Base-by-base conservation (phyloP, 2,329 filamentous ascomycete genomes). In the Gaeumannomyces tritici region DNA sequence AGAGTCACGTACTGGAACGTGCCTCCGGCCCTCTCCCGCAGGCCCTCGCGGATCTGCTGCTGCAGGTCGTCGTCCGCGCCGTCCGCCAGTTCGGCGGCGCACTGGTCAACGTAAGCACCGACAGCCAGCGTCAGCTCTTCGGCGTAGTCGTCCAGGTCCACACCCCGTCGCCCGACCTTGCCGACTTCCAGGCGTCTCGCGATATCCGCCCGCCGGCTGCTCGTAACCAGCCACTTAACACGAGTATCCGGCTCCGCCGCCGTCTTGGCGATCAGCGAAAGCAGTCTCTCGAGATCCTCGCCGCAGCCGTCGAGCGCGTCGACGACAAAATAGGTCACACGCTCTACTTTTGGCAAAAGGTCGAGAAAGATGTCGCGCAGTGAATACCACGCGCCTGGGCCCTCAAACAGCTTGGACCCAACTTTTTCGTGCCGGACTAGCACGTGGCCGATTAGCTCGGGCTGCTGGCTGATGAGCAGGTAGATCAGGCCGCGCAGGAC, bases 251-350 rank as follows among this genome's bases (percentile, higher is more conserved):
- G 15, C n/a, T 12, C 26, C 1, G 63, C 61, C 15, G 66, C 70
- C 0, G 59, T 64, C 33, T 69, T 60, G 18, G 66, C 59, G 58
- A 80, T 72, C 15, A 78, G 64, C 0, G 72, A 57, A 15, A 81
- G 67, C 4, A 81, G 73, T 54, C 70, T 57, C 0, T 60, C 28
- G 26, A 67, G 63, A 26, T 67, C 71, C 4, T 47, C 56, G 18
- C 59, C 63, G 62, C 76, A 80, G 66, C 82, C 78, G 62, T 83
- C 78, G 0, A 82, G 74, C 1, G 77, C 79, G 67, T 82, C 77
- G 56, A 83, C 67, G 15, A 80, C 63, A 5, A 83, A 61, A 64
- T 71, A 71, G 9, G 8, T 33, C 31, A 33, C 31, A 12, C 31
- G 64, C 1, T 67, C 21, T 3, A 64, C 62, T 56, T 80, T 75